phyloP scores from a whole-genome alignment of 2,329 filamentous ascomycete genomes.

The Fusarium acutatum region DNA sequence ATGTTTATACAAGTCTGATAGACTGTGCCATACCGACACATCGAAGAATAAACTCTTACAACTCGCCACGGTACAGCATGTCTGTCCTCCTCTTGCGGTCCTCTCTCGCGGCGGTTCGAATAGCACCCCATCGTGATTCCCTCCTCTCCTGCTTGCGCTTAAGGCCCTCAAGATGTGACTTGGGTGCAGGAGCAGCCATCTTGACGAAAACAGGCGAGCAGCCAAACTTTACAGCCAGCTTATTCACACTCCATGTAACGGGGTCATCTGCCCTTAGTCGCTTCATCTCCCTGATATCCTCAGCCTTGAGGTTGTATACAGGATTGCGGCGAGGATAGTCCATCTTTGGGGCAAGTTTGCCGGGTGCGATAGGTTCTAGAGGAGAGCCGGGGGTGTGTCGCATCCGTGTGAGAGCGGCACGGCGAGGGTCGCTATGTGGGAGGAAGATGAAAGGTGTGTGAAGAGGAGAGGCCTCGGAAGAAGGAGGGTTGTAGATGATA shows the following conservation, averaged over 20 bases:
- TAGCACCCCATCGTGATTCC: slow-evolving; percentile 66
- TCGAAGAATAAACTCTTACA: slow-evolving; percentile 47
- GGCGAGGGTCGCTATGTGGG: slow-evolving; percentile 63
- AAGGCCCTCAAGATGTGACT: slow-evolving; percentile 58
- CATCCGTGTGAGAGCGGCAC: slow-evolving; percentile 56
- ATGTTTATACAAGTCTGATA: slow-evolving; percentile 35
- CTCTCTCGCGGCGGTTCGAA: slow-evolving; percentile 61
- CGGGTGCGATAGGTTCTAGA: slow-evolving; percentile 19
- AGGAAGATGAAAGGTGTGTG: slow-evolving; percentile 75
- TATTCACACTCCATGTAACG: slow-evolving; percentile 61
- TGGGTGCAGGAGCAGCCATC: slow-evolving; percentile 62
- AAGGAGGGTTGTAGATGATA: slow-evolving; percentile 67
- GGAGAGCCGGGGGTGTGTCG: slow-evolving; percentile 48
- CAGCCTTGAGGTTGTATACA: slow-evolving; percentile 61
- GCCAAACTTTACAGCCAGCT: slow-evolving; percentile 62
- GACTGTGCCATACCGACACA: neutral
- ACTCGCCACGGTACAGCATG: slow-evolving; percentile 61
- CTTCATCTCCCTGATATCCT: slow-evolving; percentile 69
- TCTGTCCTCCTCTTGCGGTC: slow-evolving; percentile 63
- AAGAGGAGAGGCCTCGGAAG: slow-evolving; percentile 63
- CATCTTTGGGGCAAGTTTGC: slow-evolving; percentile 49
- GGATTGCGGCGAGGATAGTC: slow-evolving; percentile 48
- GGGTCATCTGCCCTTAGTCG: slow-evolving; percentile 63
- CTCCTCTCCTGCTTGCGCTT: slow-evolving; percentile 56
- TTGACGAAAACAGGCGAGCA: slow-evolving; percentile 67